Base-by-base conservation (phyloP, 208 protist genomes). In the Crithidia brevicula region DNA sequence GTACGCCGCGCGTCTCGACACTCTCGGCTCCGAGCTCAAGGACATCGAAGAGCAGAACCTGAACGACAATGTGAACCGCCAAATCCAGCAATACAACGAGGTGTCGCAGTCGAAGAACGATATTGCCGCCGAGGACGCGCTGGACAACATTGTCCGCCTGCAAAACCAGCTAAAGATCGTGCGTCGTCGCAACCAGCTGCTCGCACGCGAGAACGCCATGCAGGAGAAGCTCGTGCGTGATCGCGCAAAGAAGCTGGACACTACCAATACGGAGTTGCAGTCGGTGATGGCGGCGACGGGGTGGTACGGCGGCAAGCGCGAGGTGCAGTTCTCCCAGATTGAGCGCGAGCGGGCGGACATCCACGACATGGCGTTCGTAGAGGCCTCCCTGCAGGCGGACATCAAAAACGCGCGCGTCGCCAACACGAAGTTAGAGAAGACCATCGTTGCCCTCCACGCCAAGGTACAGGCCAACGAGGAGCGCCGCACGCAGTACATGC, bases 101-200 rank as follows among this genome's bases (percentile, higher is more conserved):
- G 50, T 65, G 34, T 31, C 51, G 20, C 60, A 81, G 36, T 60
- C 86, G 60, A 63, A 70, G 28, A 66, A 56, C 22, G 82, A 81
- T 18, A 89, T 97, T 58, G 77, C 88, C 15, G 88, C 88, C 15
- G 87, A 97, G 60, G 92, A 96, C 52, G 90, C 85, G 1, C 74
- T 95, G 31, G 92, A 97, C 59, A 83, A 76, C 72, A 79, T 96
- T 28, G 82, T 93, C 40, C 81, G 89, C 18, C 40, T 96, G 62
- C 69, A 97, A 68, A 97, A 97, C 70, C 82, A 89, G 53, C 79
- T 97, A 16, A 95, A 94, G 70, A 88, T 96, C 69, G 79, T 82
- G 30, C 72, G 74, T 34, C 86, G 89, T 25, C 86, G 90, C 57
- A 95, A 95, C 62, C 72, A 91, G 49, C 79, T 94, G 28, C 69